A percentile compares a stretch with the other conserved stretches of the same genome.
Conservation (phyloP, 345 rosid genomes). For the Brassica incana region DNA sequence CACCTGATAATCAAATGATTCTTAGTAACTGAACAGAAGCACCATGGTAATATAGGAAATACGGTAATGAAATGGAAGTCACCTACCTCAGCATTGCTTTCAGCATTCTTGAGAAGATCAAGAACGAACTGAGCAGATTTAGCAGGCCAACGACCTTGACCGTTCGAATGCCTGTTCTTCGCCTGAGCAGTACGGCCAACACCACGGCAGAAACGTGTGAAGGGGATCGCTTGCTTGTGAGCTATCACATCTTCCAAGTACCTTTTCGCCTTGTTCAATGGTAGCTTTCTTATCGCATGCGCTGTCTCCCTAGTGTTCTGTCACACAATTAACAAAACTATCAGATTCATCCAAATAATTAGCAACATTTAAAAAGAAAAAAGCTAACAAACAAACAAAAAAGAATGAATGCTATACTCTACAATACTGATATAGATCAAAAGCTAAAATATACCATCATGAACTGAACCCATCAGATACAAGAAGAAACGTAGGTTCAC, state of each 20-base stretch:
- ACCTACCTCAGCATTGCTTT: conserved; percentile 74
- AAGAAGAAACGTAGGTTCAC: conserved; percentile 52
- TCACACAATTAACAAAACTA: not conserved
- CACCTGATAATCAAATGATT: conserved; percentile 39
- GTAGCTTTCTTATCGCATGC: conserved; percentile 71
- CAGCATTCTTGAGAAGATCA: conserved; percentile 66
- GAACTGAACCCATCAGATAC: conserved; percentile 63
- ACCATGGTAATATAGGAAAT: not conserved
- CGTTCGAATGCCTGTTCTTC: conserved; percentile 76
- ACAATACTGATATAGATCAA: not conserved
- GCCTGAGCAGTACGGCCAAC: conserved; percentile 83
- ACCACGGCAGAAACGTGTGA: conserved; percentile 90
- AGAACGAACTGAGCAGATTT: conserved; percentile 57
- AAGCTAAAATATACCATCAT: conserved; percentile 44
- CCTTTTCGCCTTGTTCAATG: conserved; percentile 85
- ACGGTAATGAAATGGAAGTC: not conserved
- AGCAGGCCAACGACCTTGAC: conserved; percentile 81
- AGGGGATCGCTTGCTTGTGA: conserved; percentile 99
- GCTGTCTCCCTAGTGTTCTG: conserved; percentile 97
- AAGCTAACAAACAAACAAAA: too few relatives aligned
- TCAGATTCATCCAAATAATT: not conserved
- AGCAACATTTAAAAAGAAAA: not conserved
- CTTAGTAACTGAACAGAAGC: not conserved
- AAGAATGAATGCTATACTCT: not conserved
- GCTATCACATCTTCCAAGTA: conserved; percentile 93